Evolutionary conservation across 495 filamentous ascomycete genomes (phyloP), one percentile per base, ranked within the genome.

Genomic region (Aspergillus sparsus): DNA sequence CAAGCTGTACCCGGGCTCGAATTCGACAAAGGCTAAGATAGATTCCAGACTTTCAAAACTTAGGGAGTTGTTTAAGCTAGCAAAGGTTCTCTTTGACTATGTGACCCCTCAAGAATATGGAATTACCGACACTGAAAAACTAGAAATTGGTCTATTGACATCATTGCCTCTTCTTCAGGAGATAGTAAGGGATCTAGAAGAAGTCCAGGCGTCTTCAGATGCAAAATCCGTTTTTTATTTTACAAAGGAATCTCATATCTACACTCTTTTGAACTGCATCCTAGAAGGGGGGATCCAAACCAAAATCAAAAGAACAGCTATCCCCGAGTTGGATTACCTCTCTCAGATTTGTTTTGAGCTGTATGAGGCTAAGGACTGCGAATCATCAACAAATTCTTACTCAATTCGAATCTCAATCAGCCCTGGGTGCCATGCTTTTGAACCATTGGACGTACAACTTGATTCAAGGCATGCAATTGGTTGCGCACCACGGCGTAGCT

Each of bases 51-150:
- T 98, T 27, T 87, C 88, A 39, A 94, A 94, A 64, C 79, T 98
- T 49, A 86, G 92, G 46, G 93, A 98, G 73, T 79, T 98, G 53
- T 98, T 96, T 75, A 89, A 89, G 64, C 77, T 96, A 15, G 91
- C 90, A 53, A 98, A 98, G 75, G 88, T 97, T 6, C 78, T 98
- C 9, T 98, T 98, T 68, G 94, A 98, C 74, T 98, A 96, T 69
- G 94, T 98, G 68, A 96, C 94, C 45, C 94, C 94, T 6, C 94
- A 98, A 69, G 94, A 98, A 72, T 98, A 98, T 67, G 94, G 94
- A 45, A 98, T 98, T 62, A 88, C 86, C 27, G 87, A 96, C 61
- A 86, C 85, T 60, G 94, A 98, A 72, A 98, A 98, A 80, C 82
- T 98, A 33, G 95, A 98, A 70, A 98, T 98, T 70, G 94, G 94